Base-by-base conservation (phyloP, 2,329 filamentous ascomycete species). In the Arthrobotrys sphaeroides region DNA sequence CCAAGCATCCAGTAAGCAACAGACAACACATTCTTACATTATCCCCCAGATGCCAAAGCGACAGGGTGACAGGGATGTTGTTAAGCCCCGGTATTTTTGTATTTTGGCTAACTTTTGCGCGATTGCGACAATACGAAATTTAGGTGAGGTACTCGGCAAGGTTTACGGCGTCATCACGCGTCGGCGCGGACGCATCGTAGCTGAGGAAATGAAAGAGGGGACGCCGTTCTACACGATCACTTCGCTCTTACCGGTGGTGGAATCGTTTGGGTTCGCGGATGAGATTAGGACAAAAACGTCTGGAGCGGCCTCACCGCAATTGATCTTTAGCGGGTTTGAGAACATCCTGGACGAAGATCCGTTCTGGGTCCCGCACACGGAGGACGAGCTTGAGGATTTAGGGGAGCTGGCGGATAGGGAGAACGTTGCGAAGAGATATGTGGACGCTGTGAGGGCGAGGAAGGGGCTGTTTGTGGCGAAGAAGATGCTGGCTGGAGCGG, bases 111-210 rank as follows among this genome's bases (percentile, higher is more conserved):
- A 74, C 69, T 55, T 60, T 43, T 22, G 33, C 13, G 53, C 82
- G 79, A 24, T 49, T 43, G 51, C 51, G 51, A 55, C 31, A 55
- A 55, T 75, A 45, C 49, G 18, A 61, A 36, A 26, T 57, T 65
- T 59, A 60, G 89, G 94, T 80, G 95, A 98, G 83, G 95, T 98
- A 43, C 89, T 99, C 3, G 95, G 95, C 20, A 90, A 93, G 28
- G 95, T 98, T 33, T 99, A 99, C 85, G 92, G 92, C 78, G 94
- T 98, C n/a, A 89, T 99, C n/a, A 97, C 94, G 31, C 90, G 94
- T 0, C 91, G 95, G 3, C 90, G 94, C 33, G 95, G 95, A 24
- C 90, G 90, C 38, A 96, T 99, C 62, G 88, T 96, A 20, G 91
- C 91, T 7, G 95, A 99, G 83, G 89, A 90, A 18, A 91, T 99